phyloP scores from a whole-genome alignment of 805 yeast genomes.

The Pichia cabralensis region DNA sequence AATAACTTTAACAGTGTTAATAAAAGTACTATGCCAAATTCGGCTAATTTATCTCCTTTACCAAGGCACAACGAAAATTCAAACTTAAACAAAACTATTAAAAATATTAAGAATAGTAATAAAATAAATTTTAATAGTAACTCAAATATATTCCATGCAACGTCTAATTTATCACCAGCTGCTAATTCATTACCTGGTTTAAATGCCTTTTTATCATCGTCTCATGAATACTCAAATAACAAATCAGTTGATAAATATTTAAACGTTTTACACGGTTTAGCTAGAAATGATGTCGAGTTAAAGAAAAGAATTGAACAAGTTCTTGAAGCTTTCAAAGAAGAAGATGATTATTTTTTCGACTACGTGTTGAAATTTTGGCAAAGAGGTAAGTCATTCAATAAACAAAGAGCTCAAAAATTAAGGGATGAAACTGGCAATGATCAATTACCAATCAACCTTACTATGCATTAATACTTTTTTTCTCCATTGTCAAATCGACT shows the following conservation, averaged over 20 bases:
- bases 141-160: slow-evolving; percentile 8
- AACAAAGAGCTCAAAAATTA: slow-evolving; percentile 17
- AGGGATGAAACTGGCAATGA: slow-evolving; percentile 10
- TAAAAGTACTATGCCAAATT: neutral
- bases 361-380: slow-evolving; percentile 27
- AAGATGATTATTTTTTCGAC: slow-evolving; percentile 25
- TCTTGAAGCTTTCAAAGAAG: slow-evolving; percentile 22
- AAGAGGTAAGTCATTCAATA: slow-evolving; percentile 23
- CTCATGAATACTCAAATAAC: slow-evolving; percentile 7
- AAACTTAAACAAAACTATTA: neutral
- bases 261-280: slow-evolving; percentile 19
- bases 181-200: slow-evolving; percentile 13
- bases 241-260: slow-evolving; percentile 21
- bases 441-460: slow-evolving; percentile 7
- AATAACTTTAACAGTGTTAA: neutral
- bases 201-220: slow-evolving; percentile 6
- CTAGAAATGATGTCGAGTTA: slow-evolving; percentile 25
- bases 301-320: slow-evolving; percentile 19
- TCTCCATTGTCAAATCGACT: neutral
- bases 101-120: neutral
- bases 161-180: no score
- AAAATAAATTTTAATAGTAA: slow-evolving; percentile 9
- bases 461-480: slow-evolving; percentile 1
- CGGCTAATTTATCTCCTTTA: slow-evolving; percentile 6
- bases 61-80: slow-evolving; percentile 1